Evolutionary conservation across 352 stramenopile genomes (phyloP), one percentile per base, ranked within the genome.

Genomic region (Phytophthora citricola): DNA sequence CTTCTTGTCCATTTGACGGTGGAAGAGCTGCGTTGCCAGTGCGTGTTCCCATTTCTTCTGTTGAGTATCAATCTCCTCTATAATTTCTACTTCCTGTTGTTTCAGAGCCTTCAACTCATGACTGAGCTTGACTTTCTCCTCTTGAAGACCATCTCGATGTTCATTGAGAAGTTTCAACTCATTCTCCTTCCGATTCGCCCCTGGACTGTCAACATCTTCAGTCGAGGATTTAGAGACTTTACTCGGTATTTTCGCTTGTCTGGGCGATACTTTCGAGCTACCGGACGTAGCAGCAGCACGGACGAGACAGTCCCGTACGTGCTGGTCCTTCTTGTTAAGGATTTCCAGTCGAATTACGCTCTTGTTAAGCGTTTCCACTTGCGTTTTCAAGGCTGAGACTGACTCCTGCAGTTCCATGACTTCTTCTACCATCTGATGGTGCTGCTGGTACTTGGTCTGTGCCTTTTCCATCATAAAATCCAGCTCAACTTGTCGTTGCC

Each of bases 381-480:
- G 71, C 2, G 50, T 24, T 41, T 81, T 86, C 6, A 80, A 64
- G 6, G 71, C 56, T 1, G 73, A 66, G 5, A 89, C 63, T 1
- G 76, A 43, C 20, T 73, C 66, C 52, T 92, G 82, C 14, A 92
- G 64, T 29, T 51, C 64, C 63, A 77, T 77, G 9, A 90, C 78
- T n/a, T 86, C 60, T 1, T 86, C 75, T 0, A 89, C 76, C 2
- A 85, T 58, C 55, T 79, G 49, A 53, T 76, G 76, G 54, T 91
- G 78, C 38, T 83, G 66, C 17, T 81, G 69, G 34, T 93, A 93
- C 47, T 78, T 85, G 29, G 70, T 75, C 44, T 91, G 82, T 1
- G 84, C 80, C 46, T 86, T 82, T 54, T 84, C 67, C 65, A 84
- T 76, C 12, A 83, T 14, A 49, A 75, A 89, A 44, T 93, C 82